phyloP scores from a whole-genome alignment of 1,284 basidiomycete genomes.

The Ganoderma sp. region DNA sequence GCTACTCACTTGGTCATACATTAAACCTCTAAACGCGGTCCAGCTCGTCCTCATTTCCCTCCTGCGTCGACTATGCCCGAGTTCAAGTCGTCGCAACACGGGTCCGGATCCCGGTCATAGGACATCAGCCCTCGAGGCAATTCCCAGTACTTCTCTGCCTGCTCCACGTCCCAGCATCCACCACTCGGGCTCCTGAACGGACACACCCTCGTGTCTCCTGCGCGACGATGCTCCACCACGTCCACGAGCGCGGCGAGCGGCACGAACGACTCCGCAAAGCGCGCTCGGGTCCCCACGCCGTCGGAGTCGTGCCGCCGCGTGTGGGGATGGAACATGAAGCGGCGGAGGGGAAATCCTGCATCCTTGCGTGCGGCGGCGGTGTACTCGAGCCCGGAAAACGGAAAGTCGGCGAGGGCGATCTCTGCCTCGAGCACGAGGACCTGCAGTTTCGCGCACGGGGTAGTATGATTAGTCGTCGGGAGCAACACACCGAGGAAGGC shows the following conservation, averaged over 20 bases:
- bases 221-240: neutral
- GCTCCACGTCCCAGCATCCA: neutral
- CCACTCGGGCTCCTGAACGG: neutral
- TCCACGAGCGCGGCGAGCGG: neutral
- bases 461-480: neutral
- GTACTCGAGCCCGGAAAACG: neutral
- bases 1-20: too few species aligned
- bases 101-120: neutral
- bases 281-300: neutral
- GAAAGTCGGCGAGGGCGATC: neutral
- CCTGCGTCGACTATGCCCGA: neutral
- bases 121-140: neutral
- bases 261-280: neutral
- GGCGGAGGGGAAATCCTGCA: neutral
- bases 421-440: neutral
- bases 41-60: neutral
- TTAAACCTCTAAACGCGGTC: too few species aligned
- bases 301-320: neutral
- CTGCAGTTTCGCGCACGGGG: neutral
- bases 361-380: too few species aligned
- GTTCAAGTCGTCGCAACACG: too few species aligned
- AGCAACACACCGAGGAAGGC: neutral
- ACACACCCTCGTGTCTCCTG: neutral
- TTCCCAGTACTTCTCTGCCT: conserved; percentile 1
- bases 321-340: neutral